Evolutionary conservation across 129 eudicot species (phyloP).

Genomic region (Glebionis coronaria): DNA sequence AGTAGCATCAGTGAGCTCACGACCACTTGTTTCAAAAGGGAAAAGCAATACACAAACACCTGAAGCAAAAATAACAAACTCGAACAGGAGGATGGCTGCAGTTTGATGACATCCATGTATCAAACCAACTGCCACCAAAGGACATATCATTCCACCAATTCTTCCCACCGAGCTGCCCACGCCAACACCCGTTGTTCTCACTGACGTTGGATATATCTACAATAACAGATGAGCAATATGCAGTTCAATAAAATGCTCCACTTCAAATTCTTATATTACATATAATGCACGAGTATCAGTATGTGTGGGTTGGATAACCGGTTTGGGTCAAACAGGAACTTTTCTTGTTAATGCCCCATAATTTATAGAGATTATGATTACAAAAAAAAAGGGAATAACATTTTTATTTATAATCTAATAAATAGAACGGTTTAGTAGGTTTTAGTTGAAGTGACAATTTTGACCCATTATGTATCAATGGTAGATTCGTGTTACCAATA

Average conservation of each 20-base stretch:
- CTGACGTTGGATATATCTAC: conserved; percentile 54
- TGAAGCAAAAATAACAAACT: conserved; percentile 46
- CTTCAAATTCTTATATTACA: background rate
- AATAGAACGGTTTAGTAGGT: too few relatives aligned
- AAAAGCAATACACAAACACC: conserved; percentile 49
- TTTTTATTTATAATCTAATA: too few relatives aligned
- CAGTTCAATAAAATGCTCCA: background rate
- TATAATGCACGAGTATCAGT: background rate
- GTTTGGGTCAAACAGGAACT: background rate
- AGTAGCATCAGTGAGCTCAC: conserved; percentile 41
- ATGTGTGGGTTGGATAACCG: background rate
- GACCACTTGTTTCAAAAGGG: conserved; percentile 67
- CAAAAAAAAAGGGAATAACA: too few relatives aligned
- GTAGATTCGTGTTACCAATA: too few relatives aligned
- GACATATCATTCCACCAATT: conserved; percentile 76
- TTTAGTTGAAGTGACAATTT: too few relatives aligned
- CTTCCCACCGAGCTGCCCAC: conserved; percentile 61
- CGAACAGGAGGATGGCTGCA: conserved; percentile 55
- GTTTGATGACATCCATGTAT: conserved; percentile 67
- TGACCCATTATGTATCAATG: too few relatives aligned
- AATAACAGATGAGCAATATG: conserved; percentile 4
- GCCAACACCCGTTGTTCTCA: conserved; percentile 67
- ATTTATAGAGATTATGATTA: too few relatives aligned
- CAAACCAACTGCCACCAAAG: conserved; percentile 66
- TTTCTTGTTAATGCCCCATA: background rate